Base-by-base conservation (phyloP, 2,329 filamentous ascomycete genomes). In the Paramyrothecium sp. region DNA sequence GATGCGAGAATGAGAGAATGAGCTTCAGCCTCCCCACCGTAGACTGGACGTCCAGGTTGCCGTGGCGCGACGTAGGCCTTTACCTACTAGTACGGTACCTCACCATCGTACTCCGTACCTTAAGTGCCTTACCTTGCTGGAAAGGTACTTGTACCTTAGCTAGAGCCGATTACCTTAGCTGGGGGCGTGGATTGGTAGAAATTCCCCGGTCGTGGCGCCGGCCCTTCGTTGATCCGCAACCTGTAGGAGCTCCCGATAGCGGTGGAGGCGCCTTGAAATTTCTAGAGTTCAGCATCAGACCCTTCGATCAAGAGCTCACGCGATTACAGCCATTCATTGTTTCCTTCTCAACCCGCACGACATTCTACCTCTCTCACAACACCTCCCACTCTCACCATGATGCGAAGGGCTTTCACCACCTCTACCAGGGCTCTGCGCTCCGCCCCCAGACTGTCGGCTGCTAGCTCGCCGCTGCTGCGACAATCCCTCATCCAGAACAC, bases 401-500 rank as follows among this genome's bases (percentile, higher is more conserved):
- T 81, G 61, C 77, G 78, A 66, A 77, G 80, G 67, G 72, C 73
- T 55, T 58, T 81, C 53, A 69, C 75, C 55, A 63, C 73, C 59
- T 74, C 79, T 41, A 76, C 78, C 57, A 73, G 78, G 68, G 75
- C 75, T 46, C 69, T 80, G 60, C 73, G 78, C 71, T 72, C 75
- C 56, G 69, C 69, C 59, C 68, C 76, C 55, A 68, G 75, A 55
- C 20, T 23, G 2, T 66, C 71, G 47, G 64, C 73, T 54, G 67
- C 67, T 51, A 68, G 71, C 63, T 70, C 71, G 61, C 71, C 73
- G 56, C 58, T 74, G 46, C 61, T 72, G 10, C 51, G 33, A 47
- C 71, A 73, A 61, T 67, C 70, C 44, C 76, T 77, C 66, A 70
- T 75, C 60, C 73, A 70, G 65, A 67, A 64, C 53, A 67, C 70